Evolutionary conservation across 176 grass and related monocot species (phyloP), one percentile per base, ranked within the genome.

Genomic region (Triticum monococcum): DNA sequence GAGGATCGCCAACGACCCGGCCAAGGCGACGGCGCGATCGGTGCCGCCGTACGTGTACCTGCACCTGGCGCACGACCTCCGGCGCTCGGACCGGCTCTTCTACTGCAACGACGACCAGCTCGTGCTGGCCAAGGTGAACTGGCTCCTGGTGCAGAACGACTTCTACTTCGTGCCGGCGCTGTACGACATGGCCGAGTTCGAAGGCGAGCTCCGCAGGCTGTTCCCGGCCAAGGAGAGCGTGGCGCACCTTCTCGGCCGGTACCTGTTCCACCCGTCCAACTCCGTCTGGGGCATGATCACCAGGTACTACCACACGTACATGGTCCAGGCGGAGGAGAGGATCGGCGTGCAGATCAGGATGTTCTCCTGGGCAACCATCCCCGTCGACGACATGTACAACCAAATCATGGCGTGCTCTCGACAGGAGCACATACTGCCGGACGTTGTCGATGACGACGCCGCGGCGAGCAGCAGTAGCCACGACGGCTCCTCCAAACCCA

Each of bases 161-260:
- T 50, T 86, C 28, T 91, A 96, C 80, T 81, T 88, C 25, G 81
- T 57, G 26, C 91, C 89, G 37, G 61, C 82, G 22, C 46, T 96
- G 52, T 96, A 89, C 85, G n/a, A 37, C 11, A 13, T 96, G 5
- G 18, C 77, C 2, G 50, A 76, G 83, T 96, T 88, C 77, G 31
- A 69, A 0, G 84, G 22, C 5, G 89, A 93, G 88, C 41, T 92
- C 48, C 72, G 52, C 41, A 10, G 12, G 61, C 56, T 96, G 77
- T 93, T 96, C 84, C 91, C 93, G 32, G 86, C 70, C 8, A 85
- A 60, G 79, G 88, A 95, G 86, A 93, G 86, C 32, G 89, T 85
- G 26, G 66, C 77, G 37, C 91, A 95, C n/a, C 81, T 93, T 3
- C 68, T 95, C 1, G 43, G 41, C 3, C 91, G 91, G 12, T 93